Evolutionary conservation across 1,284 basidiomycete genomes (phyloP).

Genomic region (Moesziomyces sp.): DNA sequence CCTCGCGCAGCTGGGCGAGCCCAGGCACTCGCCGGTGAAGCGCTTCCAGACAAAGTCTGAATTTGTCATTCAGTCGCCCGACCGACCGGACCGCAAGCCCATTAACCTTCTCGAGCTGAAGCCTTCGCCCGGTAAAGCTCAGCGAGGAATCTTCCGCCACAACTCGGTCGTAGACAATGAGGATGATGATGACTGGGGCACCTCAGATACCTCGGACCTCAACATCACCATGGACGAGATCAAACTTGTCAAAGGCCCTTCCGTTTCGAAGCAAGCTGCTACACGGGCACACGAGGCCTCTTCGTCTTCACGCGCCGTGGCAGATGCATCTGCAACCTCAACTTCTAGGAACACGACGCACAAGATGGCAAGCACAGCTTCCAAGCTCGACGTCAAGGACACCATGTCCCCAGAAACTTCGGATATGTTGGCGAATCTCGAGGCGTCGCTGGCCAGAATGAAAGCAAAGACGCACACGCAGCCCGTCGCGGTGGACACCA

Average conservation of each 20-base stretch:
- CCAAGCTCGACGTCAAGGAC: slow-evolving; percentile 29
- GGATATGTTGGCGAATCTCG: slow-evolving; percentile 44
- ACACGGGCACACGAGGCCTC: neutral
- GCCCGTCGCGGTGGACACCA: slow-evolving; percentile 1
- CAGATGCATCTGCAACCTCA: slow-evolving; percentile 1
- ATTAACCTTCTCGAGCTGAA: slow-evolving; percentile 49
- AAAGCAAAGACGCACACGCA: slow-evolving; percentile 17
- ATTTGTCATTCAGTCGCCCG: slow-evolving; percentile 36
- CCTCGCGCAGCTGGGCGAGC: slow-evolving; percentile 36
- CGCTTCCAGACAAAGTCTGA: slow-evolving; percentile 37
- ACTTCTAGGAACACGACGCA: slow-evolving; percentile 5
- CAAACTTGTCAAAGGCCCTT: slow-evolving; percentile 27
- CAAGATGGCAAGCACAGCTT: slow-evolving; percentile 9
- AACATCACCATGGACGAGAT: slow-evolving; percentile 30
- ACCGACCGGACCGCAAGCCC: slow-evolving; percentile 45
- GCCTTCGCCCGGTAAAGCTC: slow-evolving; percentile 51
- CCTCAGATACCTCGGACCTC: neutral
- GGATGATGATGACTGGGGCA: slow-evolving; percentile 21
- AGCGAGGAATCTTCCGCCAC: slow-evolving; percentile 50
- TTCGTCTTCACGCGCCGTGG: slow-evolving; percentile 6
- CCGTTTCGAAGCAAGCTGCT: slow-evolving; percentile 1
- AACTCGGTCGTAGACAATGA: slow-evolving; percentile 17
- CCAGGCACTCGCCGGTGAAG: slow-evolving; percentile 46
- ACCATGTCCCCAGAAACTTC: slow-evolving; percentile 42
- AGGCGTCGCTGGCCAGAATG: slow-evolving; percentile 44